Percentiles rank a stretch among this genome's conserved stretches.
Conservation (phyloP, 148 eudicot genomes). For the Silene uniflora region DNA sequence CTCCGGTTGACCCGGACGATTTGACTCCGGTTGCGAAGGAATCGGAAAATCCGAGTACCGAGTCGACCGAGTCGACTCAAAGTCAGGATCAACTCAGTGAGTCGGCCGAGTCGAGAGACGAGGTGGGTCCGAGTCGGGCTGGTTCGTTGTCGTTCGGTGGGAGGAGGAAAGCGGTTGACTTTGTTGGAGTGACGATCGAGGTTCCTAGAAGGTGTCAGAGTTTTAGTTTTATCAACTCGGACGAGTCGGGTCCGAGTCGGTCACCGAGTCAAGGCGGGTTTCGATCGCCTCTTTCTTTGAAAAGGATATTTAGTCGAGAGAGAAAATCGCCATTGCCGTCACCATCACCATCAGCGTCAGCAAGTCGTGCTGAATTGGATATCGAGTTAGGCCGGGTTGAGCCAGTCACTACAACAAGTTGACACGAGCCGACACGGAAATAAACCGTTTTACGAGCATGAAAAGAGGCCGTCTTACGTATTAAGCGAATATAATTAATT, state of each 20-base stretch:
- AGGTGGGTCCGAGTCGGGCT: conserved; percentile 6
- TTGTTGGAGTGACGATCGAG: conserved; percentile 46
- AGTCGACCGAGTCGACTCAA: conserved; percentile 12
- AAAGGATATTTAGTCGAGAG: conserved; percentile 55
- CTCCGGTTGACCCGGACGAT: conserved; percentile 49
- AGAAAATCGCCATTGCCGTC: conserved; percentile 32
- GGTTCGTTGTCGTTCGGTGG: conserved; percentile 26
- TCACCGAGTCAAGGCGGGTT: conserved; percentile 41
- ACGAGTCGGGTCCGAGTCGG: conserved; percentile 49
- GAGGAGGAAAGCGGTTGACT: conserved; percentile 41
- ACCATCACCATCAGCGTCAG: conserved; percentile 28
- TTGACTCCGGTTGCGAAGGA: not conserved
- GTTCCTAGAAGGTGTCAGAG: conserved; percentile 51
- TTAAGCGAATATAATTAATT: conserved; percentile 2
- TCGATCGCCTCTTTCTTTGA: conserved; percentile 58
- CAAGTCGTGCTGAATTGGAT: conserved; percentile 34
- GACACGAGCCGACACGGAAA: not conserved
- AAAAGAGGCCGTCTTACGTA: not conserved
- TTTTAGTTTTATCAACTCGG: conserved; percentile 27
- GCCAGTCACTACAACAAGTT: conserved; percentile 25
- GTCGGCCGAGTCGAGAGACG: conserved; percentile 5
- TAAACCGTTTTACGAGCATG: not conserved
- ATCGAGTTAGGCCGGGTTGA: conserved; percentile 44
- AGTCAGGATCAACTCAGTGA: conserved; percentile 19
- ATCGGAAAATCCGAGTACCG: not conserved